phyloP scores from a whole-genome alignment of 768 basidiomycete species.

The Leccinum truebloodii region DNA sequence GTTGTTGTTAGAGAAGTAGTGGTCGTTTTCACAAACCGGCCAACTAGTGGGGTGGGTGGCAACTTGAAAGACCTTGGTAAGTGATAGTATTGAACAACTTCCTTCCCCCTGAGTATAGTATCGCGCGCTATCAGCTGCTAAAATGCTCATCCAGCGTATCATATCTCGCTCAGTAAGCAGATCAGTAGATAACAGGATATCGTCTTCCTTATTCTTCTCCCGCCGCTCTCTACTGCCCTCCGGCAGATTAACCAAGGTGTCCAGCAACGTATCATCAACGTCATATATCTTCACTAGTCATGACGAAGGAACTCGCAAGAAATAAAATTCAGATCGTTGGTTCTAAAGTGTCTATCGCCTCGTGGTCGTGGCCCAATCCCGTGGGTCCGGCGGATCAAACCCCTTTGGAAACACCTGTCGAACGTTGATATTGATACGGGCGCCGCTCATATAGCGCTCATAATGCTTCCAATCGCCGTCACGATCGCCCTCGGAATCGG shows the following conservation, averaged over 20 bases:
- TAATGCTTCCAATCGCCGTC: conserved; percentile 58
- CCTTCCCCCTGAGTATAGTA: neutral
- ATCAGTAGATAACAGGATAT: conserved; percentile 15
- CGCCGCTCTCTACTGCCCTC: conserved; percentile 1
- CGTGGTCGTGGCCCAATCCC: conserved; percentile 3
- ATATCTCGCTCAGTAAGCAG: conserved; percentile 10
- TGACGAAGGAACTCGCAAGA: neutral
- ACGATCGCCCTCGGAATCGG: conserved; percentile 25
- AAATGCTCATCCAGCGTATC: neutral
- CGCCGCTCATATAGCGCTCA: conserved; percentile 60
- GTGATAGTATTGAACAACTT: neutral
- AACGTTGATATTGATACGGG: conserved; percentile 90
- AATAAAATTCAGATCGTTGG: neutral
- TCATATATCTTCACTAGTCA: conserved; percentile 1
- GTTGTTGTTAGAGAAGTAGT: too few relatives aligned
- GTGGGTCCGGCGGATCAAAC: conserved; percentile 41
- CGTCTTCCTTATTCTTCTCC: neutral
- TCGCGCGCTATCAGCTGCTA: neutral
- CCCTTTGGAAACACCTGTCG: conserved; percentile 84
- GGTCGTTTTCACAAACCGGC: too few relatives aligned
- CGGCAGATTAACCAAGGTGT: neutral
- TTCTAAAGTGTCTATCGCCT: neutral
- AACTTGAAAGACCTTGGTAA: too few relatives aligned
- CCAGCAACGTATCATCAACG: neutral
- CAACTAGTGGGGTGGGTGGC: too few relatives aligned